A percentile compares a stretch with the other conserved stretches of the same genome.
Evolutionary conservation across 1,284 basidiomycete species (phyloP).

Genomic region (Melampsora occidentalis): DNA sequence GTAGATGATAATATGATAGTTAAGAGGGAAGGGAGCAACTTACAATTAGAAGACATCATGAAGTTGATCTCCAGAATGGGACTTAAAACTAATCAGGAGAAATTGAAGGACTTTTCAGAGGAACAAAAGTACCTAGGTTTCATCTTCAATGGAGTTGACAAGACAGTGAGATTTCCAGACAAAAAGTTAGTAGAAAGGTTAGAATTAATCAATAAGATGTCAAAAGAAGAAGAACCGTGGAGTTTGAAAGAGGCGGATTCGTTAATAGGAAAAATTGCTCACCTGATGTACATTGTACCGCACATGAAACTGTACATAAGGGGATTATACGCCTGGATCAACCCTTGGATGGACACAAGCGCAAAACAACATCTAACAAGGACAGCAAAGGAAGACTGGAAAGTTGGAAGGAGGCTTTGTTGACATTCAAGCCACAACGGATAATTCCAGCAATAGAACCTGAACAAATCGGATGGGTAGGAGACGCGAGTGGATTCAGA

Average conservation of each 20-base stretch:
- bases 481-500: neutral
- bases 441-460: neutral
- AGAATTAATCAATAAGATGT: too few species aligned
- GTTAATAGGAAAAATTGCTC: neutral
- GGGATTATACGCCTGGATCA: neutral
- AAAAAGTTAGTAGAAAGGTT: neutral
- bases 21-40: neutral
- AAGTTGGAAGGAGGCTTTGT: neutral
- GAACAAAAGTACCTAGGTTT: neutral
- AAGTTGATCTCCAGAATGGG: neutral
- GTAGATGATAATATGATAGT: too few species aligned
- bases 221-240: neutral
- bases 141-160: neutral
- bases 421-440: neutral
- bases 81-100: neutral
- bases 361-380: neutral
- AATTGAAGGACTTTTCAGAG: neutral
- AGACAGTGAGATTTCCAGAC: too few species aligned
- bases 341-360: neutral
- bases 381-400: neutral
- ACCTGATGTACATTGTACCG: neutral
- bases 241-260: neutral
- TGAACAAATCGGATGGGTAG: neutral
- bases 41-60: neutral
- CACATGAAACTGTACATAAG: too few species aligned